Percentiles rank a stretch among this genome's conserved stretches.
Conservation (phyloP, 1,284 basidiomycete species). For the Amylostereum chailletii region DNA sequence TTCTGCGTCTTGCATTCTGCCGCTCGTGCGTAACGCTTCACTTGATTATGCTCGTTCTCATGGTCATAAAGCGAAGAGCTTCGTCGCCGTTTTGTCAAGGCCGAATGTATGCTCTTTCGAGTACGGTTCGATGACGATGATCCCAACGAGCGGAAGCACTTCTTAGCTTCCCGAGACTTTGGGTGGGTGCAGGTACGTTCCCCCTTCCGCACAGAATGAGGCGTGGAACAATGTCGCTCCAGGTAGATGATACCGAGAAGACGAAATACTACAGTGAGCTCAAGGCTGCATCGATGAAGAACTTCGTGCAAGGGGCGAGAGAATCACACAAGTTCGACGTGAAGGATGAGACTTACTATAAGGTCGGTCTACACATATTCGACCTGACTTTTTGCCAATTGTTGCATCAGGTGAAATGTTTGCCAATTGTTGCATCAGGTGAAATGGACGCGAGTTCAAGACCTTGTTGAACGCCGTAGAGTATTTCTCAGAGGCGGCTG, state of each 20-base stretch:
- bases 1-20: conserved; percentile 92
- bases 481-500: conserved; percentile 79
- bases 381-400: background rate
- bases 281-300: conserved; percentile 26
- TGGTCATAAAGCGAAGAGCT: conserved; percentile 72
- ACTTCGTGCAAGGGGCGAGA: conserved; percentile 21
- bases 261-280: conserved; percentile 42
- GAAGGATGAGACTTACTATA: conserved; percentile 52
- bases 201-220: background rate
- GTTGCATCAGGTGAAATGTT: conserved; percentile 51
- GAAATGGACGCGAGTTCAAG: conserved; percentile 88
- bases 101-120: conserved; percentile 81
- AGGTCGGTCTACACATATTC: conserved; percentile 34
- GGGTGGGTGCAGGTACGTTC: conserved; percentile 65
- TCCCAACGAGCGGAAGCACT: conserved; percentile 52
- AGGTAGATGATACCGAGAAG: conserved; percentile 63
- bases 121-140: conserved; percentile 77
- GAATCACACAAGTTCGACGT: conserved; percentile 1
- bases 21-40: conserved; percentile 63
- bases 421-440: conserved; percentile 39
- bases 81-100: conserved; percentile 82
- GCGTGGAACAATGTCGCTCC: background rate
- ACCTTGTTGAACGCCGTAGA: conserved; percentile 80
- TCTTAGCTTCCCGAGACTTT: conserved; percentile 72
- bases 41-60: background rate